These are phyloP conservation scores for Mangifera indica DNA, from an alignment of 345 rosid genomes.

Conservation along the genomic window DNA sequence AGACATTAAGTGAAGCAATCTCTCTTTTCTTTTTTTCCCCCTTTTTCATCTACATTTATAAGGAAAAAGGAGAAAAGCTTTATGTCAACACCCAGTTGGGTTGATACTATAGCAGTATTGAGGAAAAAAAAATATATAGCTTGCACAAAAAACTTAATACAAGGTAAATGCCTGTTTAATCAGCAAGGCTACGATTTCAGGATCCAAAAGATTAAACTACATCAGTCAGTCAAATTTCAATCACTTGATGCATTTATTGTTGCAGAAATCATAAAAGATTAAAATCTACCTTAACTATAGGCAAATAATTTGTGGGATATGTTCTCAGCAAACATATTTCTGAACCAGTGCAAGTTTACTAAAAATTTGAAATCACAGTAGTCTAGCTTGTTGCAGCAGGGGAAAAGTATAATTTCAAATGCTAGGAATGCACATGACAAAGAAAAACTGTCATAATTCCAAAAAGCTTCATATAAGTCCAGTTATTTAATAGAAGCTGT, in stretches of 20 bases:
- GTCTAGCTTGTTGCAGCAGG: not conserved
- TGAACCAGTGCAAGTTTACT: not conserved
- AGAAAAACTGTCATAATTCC: not conserved
- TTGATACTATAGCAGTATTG: not conserved
- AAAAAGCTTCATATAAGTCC: not conserved
- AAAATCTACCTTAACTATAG: not conserved
- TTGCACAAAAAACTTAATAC: not conserved
- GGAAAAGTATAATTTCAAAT: not conserved
- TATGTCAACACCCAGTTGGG: not conserved
- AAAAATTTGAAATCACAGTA: not conserved
- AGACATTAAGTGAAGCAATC: not conserved
- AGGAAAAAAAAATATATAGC: not conserved
- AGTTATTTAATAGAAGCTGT: not conserved
- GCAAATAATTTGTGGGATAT: not conserved
- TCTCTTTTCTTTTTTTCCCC: not conserved
- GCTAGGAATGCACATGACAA: not conserved
- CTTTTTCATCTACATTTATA: not conserved
- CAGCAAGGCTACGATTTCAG: not conserved
- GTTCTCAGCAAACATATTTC: not conserved
- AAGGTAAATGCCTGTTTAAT: not conserved
- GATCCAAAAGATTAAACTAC: not conserved
- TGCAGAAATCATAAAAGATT: not conserved
- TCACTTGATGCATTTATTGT: not conserved
- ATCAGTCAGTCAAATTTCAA: not conserved
- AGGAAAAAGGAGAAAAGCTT: not conserved